phyloP scores from a whole-genome alignment of 2,329 filamentous ascomycete genomes.

The Neonectria magnoliae region DNA sequence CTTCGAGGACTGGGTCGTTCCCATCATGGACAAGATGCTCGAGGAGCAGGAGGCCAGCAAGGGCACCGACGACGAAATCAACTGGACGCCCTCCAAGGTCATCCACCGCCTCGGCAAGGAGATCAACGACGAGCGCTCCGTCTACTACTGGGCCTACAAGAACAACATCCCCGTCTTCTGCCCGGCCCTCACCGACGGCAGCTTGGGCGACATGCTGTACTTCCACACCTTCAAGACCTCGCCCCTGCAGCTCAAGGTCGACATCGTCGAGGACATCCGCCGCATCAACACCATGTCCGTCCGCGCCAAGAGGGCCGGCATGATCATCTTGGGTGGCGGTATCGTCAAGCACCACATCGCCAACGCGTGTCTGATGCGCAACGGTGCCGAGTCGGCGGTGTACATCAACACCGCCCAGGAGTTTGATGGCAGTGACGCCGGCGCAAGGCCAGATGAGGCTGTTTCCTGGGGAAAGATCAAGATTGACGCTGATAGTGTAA shows the following conservation, averaged over 20 bases:
- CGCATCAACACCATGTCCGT: conserved; percentile 93
- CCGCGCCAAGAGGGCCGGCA: conserved; percentile 85
- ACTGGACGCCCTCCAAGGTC: conserved; percentile 94
- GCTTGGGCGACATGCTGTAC: conserved; percentile 96
- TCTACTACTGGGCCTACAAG: conserved; percentile 98
- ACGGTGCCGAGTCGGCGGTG: conserved; percentile 95
- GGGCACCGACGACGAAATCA: conserved; percentile 73
- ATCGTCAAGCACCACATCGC: conserved; percentile 99
- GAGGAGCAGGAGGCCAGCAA: conserved; percentile 89
- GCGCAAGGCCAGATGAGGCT: conserved; percentile 93
- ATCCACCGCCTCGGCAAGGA: conserved; percentile 91
- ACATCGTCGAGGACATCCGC: conserved; percentile 94
- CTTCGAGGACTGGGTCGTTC: conserved; percentile 97
- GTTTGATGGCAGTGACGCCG: conserved; percentile 96
- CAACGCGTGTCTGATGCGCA: conserved; percentile 96
- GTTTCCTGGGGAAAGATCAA: conserved; percentile 99
- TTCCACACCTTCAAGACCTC: conserved; percentile 96
- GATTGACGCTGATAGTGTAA: conserved; percentile 84
- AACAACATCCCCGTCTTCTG: conserved; percentile 98
- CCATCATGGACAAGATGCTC: conserved; percentile 93
- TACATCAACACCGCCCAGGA: conserved; percentile 98
- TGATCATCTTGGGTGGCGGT: conserved; percentile 94
- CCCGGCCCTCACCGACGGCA: conserved; percentile 93
- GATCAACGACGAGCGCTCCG: conserved; percentile 90
- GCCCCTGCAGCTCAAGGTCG: conserved; percentile 82